Conservation (phyloP, 2,329 filamentous ascomycete species). For the Podosphaera leucotricha region DNA sequence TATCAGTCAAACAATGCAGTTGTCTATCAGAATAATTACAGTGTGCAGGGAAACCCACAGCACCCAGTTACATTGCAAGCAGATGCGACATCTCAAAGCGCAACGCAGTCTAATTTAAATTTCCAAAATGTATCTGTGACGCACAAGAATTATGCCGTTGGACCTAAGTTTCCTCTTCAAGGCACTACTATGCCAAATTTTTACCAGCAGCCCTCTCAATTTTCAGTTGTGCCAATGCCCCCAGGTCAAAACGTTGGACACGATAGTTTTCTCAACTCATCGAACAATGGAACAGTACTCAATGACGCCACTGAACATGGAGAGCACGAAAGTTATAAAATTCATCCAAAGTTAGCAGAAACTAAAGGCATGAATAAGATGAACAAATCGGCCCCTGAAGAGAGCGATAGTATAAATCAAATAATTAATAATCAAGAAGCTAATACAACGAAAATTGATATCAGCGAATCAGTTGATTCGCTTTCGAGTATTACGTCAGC, state of each 20-base stretch:
- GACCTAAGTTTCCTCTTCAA: background rate
- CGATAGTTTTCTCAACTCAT: background rate
- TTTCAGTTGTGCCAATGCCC: background rate
- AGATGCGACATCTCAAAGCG: too few species aligned
- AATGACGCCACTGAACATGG: background rate
- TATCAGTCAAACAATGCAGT: too few species aligned
- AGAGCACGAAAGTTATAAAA: background rate
- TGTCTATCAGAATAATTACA: too few species aligned
- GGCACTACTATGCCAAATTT: background rate
- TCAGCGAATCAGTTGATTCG: slow-evolving; percentile 1
- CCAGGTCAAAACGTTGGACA: background rate
- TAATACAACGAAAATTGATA: background rate
- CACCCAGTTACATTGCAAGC: too few species aligned
- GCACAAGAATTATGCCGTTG: background rate
- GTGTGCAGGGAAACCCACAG: too few species aligned
- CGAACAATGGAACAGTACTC: background rate
- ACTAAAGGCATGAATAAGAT: background rate
- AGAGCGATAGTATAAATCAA: background rate
- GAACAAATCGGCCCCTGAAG: background rate
- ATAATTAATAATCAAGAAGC: too few species aligned
- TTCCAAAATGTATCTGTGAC: background rate
- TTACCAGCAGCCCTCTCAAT: background rate
- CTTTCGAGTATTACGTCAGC: slow-evolving; percentile 12
- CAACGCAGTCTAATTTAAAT: too few species aligned
- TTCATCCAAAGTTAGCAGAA: background rate